phyloP scores from a whole-genome alignment of 257 asterid genomes.

The Schizonepeta tenuifolia region DNA sequence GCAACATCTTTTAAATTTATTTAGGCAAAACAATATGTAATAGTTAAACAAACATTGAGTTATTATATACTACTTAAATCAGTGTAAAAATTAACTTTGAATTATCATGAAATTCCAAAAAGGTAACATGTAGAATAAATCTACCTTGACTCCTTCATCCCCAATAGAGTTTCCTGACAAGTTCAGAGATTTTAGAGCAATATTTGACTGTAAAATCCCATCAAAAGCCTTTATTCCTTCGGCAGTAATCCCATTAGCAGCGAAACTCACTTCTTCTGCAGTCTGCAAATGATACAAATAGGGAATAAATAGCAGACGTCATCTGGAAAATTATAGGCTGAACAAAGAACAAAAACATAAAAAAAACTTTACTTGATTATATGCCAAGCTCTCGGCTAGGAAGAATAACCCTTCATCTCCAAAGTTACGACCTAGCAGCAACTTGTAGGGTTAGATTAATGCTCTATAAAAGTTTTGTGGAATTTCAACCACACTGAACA shows the following conservation, averaged over 20 bases:
- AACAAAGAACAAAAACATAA: conserved; percentile 2
- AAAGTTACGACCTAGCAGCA: conserved; percentile 75
- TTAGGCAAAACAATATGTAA: not conserved
- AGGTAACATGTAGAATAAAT: conserved; percentile 23
- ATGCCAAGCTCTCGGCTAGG: conserved; percentile 93
- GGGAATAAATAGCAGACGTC: conserved; percentile 22
- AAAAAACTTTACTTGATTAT: conserved; percentile 67
- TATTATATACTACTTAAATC: not conserved
- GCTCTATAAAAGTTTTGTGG: conserved; percentile 22
- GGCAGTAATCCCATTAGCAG: conserved; percentile 92
- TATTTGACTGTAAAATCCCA: conserved; percentile 86
- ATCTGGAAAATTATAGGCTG: conserved; percentile 13
- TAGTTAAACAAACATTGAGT: not conserved
- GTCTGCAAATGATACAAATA: conserved; percentile 53
- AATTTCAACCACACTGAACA: conserved; percentile 20
- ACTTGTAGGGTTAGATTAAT: conserved; percentile 42
- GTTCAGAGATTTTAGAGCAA: conserved; percentile 77
- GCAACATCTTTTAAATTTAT: conserved; percentile 16
- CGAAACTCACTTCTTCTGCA: conserved; percentile 93
- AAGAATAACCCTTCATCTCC: conserved; percentile 94
- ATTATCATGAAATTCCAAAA: not conserved
- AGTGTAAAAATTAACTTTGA: not conserved
- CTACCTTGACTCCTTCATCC: conserved; percentile 96
- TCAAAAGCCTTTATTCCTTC: conserved; percentile 94
- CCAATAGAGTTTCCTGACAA: conserved; percentile 96